Evolutionary conservation across 371 early-diverging fungal genomes (phyloP).

Genomic region (Paraphysoderma sedebokerense): DNA sequence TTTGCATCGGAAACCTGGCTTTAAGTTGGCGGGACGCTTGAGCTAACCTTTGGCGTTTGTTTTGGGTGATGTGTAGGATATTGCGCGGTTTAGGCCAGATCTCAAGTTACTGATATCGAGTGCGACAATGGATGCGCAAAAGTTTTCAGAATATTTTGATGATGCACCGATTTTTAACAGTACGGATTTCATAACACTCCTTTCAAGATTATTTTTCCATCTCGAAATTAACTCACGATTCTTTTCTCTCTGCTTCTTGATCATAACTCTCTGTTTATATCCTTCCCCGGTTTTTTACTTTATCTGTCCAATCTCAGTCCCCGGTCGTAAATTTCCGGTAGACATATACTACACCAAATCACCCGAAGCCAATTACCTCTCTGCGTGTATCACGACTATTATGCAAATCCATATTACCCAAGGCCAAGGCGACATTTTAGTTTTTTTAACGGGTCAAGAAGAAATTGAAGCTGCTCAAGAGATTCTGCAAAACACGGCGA

Average conservation of each 20-base stretch:
- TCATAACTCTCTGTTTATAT: neutral
- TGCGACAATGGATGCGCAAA: constrained; percentile 96
- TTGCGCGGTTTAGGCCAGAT: constrained; percentile 82
- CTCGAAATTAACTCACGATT: no score
- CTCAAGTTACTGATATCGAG: constrained; percentile 93
- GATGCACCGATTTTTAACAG: constrained; percentile 87
- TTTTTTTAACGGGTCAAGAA: constrained; percentile 98
- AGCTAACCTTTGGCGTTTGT: constrained; percentile 12
- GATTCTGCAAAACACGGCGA: constrained; percentile 53
- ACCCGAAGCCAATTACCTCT: constrained; percentile 94
- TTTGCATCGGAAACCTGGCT: neutral
- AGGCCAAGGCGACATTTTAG: constrained; percentile 82
- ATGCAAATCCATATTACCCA: constrained; percentile 90
- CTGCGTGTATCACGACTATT: constrained; percentile 85
- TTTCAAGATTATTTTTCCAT: no score
- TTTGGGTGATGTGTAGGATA: constrained; percentile 55
- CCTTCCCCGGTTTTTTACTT: neutral
- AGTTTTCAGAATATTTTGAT: constrained; percentile 89
- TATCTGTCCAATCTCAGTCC: constrained; percentile 16
- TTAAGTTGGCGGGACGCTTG: no score
- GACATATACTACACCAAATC: constrained; percentile 88
- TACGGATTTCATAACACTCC: no score
- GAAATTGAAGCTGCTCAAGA: constrained; percentile 93
- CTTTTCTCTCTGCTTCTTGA: no score
- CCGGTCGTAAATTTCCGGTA: constrained; percentile 86